phyloP scores from a whole-genome alignment of 2,329 filamentous ascomycete species.

The Scorias spongiosa region DNA sequence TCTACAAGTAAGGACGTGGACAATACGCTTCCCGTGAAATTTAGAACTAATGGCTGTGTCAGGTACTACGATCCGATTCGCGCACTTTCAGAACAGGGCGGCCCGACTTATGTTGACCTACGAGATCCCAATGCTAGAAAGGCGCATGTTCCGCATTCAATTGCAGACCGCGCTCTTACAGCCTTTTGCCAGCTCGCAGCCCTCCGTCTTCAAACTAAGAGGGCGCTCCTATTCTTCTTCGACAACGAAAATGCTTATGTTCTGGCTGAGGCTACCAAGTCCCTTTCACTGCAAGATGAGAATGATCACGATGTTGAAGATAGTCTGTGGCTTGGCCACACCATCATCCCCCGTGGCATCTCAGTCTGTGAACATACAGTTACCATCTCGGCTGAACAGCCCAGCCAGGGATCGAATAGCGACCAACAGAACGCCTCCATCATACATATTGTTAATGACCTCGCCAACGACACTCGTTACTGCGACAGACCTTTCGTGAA shows the following conservation, averaged over 20 bases:
- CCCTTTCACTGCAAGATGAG: conserved; percentile 21
- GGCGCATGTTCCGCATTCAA: conserved; percentile 3
- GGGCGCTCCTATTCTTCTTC: conserved; percentile 29
- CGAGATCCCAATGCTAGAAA: conserved; percentile 1
- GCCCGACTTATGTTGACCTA: conserved; percentile 3
- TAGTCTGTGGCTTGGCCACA: conserved; percentile 21
- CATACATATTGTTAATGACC: conserved; percentile 6
- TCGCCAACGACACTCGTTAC: conserved; percentile 1
- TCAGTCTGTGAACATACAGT: conserved; percentile 22
- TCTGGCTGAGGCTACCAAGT: conserved; percentile 35
- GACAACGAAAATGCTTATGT: conserved; percentile 35
- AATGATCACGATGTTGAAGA: conserved; percentile 19
- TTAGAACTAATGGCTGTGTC: background rate
- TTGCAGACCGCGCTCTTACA: conserved; percentile 19
- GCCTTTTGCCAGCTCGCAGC: conserved; percentile 23
- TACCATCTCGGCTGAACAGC: conserved; percentile 4
- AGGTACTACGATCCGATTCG: conserved; percentile 10
- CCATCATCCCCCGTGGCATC: conserved; percentile 20
- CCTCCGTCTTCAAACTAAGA: conserved; percentile 20
- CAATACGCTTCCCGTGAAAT: background rate
- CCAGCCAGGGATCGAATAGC: conserved; percentile 10
- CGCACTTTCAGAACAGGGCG: conserved; percentile 5
- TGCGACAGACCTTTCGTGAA: conserved; percentile 2
- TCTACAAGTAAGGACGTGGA: background rate
- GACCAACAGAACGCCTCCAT: conserved; percentile 8